Base-by-base conservation (phyloP, 805 yeast species). In the Cyberlindnera xishuangbannaensis region DNA sequence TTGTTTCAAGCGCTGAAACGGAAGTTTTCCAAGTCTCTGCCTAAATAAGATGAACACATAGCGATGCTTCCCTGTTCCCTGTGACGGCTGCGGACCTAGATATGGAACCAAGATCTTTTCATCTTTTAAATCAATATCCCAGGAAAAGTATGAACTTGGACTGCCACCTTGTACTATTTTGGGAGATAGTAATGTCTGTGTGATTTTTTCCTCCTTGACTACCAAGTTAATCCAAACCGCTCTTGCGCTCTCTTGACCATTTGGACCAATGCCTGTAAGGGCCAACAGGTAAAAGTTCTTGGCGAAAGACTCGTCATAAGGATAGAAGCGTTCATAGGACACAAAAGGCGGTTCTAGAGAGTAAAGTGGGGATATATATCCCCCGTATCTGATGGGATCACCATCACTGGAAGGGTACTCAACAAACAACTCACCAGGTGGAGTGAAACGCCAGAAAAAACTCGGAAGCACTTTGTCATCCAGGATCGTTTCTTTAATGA, bases 201-300 rank as follows among this genome's bases (percentile, higher is more conserved):
- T 15, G 10, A 41, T 9, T 11, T 39, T 24, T 3, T 36, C 28
- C 12, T 31, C 21, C 10, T 42, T 33, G 13, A 45, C 8, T 7
- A 14, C 23, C 5, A 46, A 22, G 27, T 50, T 47, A 11, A 36
- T 33, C 51, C 51, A 50, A 6, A 48, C 38, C 6, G 46, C 49
- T 15, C 32, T 31, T 4, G 35, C 37, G 7, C 20, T 27, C 22
- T 39, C 25, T 14, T 31, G 33, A 11, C 34, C 34, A 15, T 11
- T 22, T 29, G 39, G 28, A 34, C 41, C 14, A 37, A 36, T 25
- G 30, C 47, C 51, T 2, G 49, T 45, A 25, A 50, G 4, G 2
- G 28, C 39, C 27, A 50, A 23, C 1, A 43, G 25, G 27, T 39
- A 50, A 8, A 25, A 26, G 6, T 31, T 34, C 3, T 34, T 30